Conservation (phyloP, 2,329 filamentous ascomycete species). For the Diaporthe australafricana region DNA sequence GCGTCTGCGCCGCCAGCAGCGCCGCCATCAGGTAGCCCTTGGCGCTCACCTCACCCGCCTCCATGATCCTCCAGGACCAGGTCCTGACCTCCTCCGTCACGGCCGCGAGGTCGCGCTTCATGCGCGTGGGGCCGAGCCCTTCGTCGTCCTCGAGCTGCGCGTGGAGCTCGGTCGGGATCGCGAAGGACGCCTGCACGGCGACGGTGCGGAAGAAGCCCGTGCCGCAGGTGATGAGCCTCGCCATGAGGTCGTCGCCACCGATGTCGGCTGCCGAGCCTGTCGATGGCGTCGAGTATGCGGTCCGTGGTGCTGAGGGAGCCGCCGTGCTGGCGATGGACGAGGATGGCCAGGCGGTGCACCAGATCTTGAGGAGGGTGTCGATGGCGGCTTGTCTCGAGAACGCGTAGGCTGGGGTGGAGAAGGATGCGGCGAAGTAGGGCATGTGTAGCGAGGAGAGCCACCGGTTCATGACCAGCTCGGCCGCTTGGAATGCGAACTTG, state of each 20-base stretch:
- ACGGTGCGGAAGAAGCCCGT: constrained; percentile 57
- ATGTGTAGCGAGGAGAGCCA: constrained; percentile 67
- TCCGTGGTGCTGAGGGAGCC: constrained; percentile 3
- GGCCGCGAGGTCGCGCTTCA: constrained; percentile 46
- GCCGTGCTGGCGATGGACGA: constrained; percentile 18
- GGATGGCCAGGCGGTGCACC: constrained; percentile 38
- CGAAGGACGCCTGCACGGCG: constrained; percentile 52
- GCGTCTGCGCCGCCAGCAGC: constrained; percentile 51
- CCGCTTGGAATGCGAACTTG: constrained; percentile 55
- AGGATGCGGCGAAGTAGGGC: constrained; percentile 57
- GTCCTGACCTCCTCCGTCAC: constrained; percentile 44
- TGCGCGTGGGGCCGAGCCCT: constrained; percentile 44
- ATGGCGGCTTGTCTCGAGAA: constrained; percentile 55
- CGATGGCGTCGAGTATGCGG: constrained; percentile 36
- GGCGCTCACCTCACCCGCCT: constrained; percentile 56
- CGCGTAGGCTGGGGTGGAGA: constrained; percentile 60
- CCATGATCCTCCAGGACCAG: constrained; percentile 51
- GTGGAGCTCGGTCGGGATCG: constrained; percentile 59
- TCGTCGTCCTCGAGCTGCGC: constrained; percentile 57
- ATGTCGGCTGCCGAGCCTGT: constrained; percentile 9
- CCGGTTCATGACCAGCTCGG: constrained; percentile 57
- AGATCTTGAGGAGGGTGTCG: constrained; percentile 51
- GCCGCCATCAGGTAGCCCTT: constrained; percentile 52
- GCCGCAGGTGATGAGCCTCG: constrained; percentile 53
- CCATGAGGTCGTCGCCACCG: constrained; percentile 47